phyloP scores from a whole-genome alignment of 306 rosid genomes.

The Rosa chinensis region DNA sequence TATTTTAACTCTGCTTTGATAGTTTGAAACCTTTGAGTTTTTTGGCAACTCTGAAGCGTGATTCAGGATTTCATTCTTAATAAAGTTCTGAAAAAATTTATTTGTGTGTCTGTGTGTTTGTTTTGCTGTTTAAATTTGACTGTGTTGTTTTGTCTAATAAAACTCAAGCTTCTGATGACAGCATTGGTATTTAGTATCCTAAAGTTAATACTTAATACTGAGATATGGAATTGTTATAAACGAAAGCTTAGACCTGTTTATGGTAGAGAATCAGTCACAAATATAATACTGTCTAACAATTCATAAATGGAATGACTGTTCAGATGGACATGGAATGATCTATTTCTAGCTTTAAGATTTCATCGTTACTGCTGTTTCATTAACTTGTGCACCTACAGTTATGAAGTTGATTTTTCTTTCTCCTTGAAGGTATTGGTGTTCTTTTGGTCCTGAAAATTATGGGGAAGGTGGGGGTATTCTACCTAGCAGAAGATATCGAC shows the following conservation, averaged over 20 bases:
- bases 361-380: background rate
- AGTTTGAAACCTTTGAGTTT: background rate
- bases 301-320: background rate
- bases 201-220: too few relatives aligned
- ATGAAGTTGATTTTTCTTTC: constrained; percentile 10
- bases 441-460: constrained; percentile 95
- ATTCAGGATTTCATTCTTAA: background rate
- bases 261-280: constrained; percentile 1
- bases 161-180: background rate
- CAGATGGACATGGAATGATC: background rate
- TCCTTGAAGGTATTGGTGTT: constrained; percentile 87
- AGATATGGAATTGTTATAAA: background rate
- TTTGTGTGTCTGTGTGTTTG: background rate
- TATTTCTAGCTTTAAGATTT: background rate
- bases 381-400: constrained; percentile 3
- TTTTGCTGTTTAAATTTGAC: background rate
- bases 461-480: constrained; percentile 89
- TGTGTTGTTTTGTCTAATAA: background rate
- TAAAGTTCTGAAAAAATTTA: background rate
- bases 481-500: constrained; percentile 91
- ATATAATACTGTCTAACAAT: background rate
- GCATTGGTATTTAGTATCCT: background rate
- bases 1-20: background rate
- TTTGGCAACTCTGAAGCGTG: background rate
- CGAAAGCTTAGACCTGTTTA: background rate